Conservation (phyloP, 352 stramenopile species). For the Globisporangium canariense region DNA sequence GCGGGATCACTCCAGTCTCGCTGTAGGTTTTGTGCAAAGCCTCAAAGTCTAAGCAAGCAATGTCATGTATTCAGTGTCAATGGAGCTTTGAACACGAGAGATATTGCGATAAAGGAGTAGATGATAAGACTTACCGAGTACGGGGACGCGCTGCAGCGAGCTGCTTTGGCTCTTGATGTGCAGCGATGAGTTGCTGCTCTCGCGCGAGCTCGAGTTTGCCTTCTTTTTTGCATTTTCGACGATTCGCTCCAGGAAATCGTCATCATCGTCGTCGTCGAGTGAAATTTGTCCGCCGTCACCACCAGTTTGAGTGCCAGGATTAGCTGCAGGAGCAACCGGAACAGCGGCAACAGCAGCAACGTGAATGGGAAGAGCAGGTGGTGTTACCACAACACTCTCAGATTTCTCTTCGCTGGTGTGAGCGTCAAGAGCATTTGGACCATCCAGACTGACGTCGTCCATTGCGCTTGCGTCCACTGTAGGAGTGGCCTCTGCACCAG, state of each 20-base stretch:
- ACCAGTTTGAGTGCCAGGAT: not conserved
- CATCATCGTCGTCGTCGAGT: slow-evolving; percentile 35
- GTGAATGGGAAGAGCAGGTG: slow-evolving; percentile 18
- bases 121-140: slow-evolving; percentile 2
- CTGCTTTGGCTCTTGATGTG: slow-evolving; percentile 62
- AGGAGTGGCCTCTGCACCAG: not conserved
- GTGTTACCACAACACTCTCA: slow-evolving; percentile 3
- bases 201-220: slow-evolving; percentile 31
- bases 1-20: slow-evolving; percentile 32
- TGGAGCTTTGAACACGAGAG: not conserved
- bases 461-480: not conserved
- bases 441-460: slow-evolving; percentile 19
- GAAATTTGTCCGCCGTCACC: slow-evolving; percentile 21
- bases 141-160: slow-evolving; percentile 22
- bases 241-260: slow-evolving; percentile 58
- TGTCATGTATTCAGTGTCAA: not conserved
- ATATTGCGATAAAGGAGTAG: not conserved
- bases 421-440: not conserved
- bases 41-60: slow-evolving; percentile 29
- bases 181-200: slow-evolving; percentile 52
- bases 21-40: slow-evolving; percentile 30
- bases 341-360: not conserved
- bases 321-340: not conserved
- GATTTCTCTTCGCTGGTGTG: not conserved
- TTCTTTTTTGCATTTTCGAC: slow-evolving; percentile 53